Evolutionary conservation across 78 protist species (phyloP), one percentile per base, ranked within the genome.

Genomic region (Emiliania huxleyi): DNA sequence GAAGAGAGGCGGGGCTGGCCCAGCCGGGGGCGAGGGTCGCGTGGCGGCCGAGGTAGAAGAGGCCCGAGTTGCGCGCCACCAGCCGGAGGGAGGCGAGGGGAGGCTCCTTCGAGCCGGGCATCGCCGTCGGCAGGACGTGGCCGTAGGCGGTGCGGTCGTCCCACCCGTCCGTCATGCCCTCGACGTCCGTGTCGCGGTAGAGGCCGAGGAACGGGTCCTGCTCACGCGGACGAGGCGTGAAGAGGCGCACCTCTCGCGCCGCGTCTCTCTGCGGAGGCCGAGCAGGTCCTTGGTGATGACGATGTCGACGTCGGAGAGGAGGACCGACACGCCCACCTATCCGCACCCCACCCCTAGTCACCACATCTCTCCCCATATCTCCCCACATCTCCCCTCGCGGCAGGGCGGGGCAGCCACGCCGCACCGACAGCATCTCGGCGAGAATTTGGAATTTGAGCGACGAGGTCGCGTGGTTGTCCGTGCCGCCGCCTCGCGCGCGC

Each of bases 91-190:
- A 44, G 26, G 4, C 18, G 56, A 42, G 35, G 25, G 46, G 46
- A 0, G 46, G 46, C 48, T 15, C n/a, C 18, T 8, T 33, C 42
- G 29, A 2, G 29, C 0, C 42, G 19, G 81, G 81, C 33, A 77
- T 2, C 19, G 42, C 46, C 46, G 23, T 3, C 49, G 15, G 6
- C 18, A 22, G 29, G 18, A 22, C 18, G 89, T 44, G n/a, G 56
- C 89, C 89, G 8, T 44, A 81, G 25, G 56, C 55, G 56, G 89
- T 12, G 26, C 22, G n/a, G 18, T 81, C 89, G 55, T 81, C 89
- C 89, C 89, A 81, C 38, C 89, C 89, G 55, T 81, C 89, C 25
- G 56, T 25, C 89, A 81, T 81, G 38, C 89, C 89, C 89, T 81
- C 85, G 22, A 75, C 85, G 46, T 75, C 85, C 26, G 85, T 0